Evolutionary conservation across 2,329 filamentous ascomycete genomes (phyloP), one percentile per base, ranked within the genome.

Genomic region (Phialemoniopsis sp.): DNA sequence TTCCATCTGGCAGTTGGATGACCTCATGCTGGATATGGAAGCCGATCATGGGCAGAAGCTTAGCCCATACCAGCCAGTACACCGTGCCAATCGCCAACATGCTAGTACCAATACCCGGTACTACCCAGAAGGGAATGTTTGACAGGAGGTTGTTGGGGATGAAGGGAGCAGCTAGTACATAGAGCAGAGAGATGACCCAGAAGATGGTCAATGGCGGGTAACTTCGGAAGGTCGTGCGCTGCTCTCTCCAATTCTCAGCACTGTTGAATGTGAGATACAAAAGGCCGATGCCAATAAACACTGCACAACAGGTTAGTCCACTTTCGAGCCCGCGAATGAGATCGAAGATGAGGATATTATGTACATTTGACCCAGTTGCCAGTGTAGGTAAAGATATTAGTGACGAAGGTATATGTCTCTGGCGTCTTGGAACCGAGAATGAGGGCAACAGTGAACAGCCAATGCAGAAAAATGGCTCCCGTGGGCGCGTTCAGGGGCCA

Each of bases 31-130:
- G 50, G 35, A 57, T 56, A 10, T 51, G 44, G 37, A 54, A 56
- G 10, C 54, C 54, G 38, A 57, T 44, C 14, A 48, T 53, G 8
- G 56, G 54, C 36, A 49, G 41, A 3, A 34, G 50, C 52, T 54
- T 53, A 54, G 21, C 47, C 54, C 53, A 56, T 6, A 54, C 31
- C 12, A 49, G 40, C 54, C 55, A 59, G 49, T 67, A 67, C 2
- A 57, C 40, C 1, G 57, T 59, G 19, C 65, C 64, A 1, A 53
- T 39, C 3, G 59, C 17, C 32, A 68, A 44, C 7, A 70, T 57
- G 13, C 52, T 53, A 13, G 70, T 61, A 14, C 66, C 66, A 2
- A 70, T 54, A 15, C 67, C 55, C 1, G 66, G 63, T 29, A 63
- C 67, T 3, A 68, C 57, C 49, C 64, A 69, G 50, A 67, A 70